These are phyloP conservation scores for Nidula microcarpa DNA, from an alignment of 768 basidiomycete genomes.

Conservation along the genomic window DNA sequence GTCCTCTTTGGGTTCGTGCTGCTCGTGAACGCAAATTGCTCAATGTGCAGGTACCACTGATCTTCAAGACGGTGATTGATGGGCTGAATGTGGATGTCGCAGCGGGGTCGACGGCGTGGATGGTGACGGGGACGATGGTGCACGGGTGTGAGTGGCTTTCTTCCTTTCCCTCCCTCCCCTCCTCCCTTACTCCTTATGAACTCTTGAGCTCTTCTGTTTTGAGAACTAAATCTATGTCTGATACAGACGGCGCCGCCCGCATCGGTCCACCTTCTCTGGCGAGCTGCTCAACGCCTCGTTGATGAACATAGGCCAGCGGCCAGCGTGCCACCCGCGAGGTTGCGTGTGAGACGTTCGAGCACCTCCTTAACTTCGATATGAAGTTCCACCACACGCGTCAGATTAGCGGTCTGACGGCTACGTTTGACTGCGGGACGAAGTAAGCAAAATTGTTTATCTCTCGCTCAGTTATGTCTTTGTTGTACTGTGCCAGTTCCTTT, in stretches of 20 bases:
- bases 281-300: slow-evolving; percentile 96
- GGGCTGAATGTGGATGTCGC: slow-evolving; percentile 81
- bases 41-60: slow-evolving; percentile 96
- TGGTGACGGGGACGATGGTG: slow-evolving; percentile 85
- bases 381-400: slow-evolving; percentile 91
- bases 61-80: slow-evolving; percentile 93
- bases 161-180: slow-evolving; percentile 22
- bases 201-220: neutral
- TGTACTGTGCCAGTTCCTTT: slow-evolving; percentile 60
- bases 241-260: slow-evolving; percentile 85
- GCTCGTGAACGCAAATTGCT: slow-evolving; percentile 84
- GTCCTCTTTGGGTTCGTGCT: slow-evolving; percentile 82
- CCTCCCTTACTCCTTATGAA: neutral
- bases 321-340: slow-evolving; percentile 82
- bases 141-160: slow-evolving; percentile 64
- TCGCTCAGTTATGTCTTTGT: neutral
- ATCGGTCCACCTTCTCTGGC: slow-evolving; percentile 84
- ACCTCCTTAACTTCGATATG: slow-evolving; percentile 86
- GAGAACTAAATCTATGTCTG: too few species aligned
- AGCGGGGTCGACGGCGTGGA: slow-evolving; percentile 76
- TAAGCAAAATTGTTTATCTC: slow-evolving; percentile 17
- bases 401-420: slow-evolving; percentile 92
- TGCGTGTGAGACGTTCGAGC: slow-evolving; percentile 92
- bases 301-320: slow-evolving; percentile 59
- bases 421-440: slow-evolving; percentile 98